Evolutionary conservation across 2,329 filamentous ascomycete species (phyloP), one percentile per base, ranked within the genome.

Genomic region (Microdochium trichocladiopsis): DNA sequence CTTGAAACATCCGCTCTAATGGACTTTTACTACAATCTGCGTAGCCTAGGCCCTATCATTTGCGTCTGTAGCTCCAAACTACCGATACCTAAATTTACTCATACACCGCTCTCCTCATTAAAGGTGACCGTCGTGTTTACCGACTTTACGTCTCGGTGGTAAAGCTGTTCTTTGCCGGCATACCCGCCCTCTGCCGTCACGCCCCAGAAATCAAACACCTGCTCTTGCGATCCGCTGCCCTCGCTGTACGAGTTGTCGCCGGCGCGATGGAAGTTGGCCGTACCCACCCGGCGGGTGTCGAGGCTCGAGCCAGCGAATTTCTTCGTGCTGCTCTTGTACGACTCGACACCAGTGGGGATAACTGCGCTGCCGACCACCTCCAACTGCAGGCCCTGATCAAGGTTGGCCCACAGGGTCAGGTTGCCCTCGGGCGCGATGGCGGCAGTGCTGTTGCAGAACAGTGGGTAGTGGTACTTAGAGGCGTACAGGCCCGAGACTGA

Each of bases 301-400:
- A 82, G 61, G 2, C 56, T 57, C 9, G 64, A 63, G 28, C 58
- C 66, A 50, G 47, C 48, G 51, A 55, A 63, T 22, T 37, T 25
- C 49, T 61, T 41, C 37, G 61, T 52, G 52, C 69, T 48, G 3
- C 65, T 53, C 23, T 67, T 58, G 57, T 86, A 85, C 0, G 76
- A 78, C 56, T 86, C 80, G 2, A 86, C 67, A 2, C 82, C 82
- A 0, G 76, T 81, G 1, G 84, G 79, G 50, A 87, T 76, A 6
- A 75, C 70, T 4, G 69, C 60, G 4, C 61, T 58, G 10, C 76
- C 76, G 1, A 57, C 52, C 1, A 74, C 61, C 18, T 66, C 62
- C 28, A 73, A 55, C 5, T 65, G 52, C 41, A 75, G 60, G 1
- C 71, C 71, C 56, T 79, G 76, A 24, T 70, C 61, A 1, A 76